phyloP scores from a whole-genome alignment of 2,329 filamentous ascomycete genomes.

The Leptographium radiaticola region DNA sequence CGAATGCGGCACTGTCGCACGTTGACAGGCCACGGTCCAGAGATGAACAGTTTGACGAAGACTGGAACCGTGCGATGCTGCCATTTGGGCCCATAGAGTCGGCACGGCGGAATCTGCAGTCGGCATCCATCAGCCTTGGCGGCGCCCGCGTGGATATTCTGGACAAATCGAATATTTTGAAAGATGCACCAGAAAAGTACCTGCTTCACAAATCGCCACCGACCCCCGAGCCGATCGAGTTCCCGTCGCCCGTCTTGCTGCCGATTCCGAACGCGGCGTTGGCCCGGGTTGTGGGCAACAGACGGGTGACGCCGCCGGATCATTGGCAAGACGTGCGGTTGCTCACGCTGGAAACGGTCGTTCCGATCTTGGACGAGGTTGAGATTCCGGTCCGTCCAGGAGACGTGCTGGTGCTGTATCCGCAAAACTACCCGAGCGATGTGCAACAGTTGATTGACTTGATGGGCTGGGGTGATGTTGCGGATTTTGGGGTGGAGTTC shows the following conservation, averaged over 20 bases:
- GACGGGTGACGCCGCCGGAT: slow-evolving; percentile 55
- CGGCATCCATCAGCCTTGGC: slow-evolving; percentile 9
- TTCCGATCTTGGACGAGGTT: slow-evolving; percentile 6
- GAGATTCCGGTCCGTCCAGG: slow-evolving; percentile 45
- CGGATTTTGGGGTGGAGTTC: slow-evolving; percentile 55
- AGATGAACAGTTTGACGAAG: slow-evolving; percentile 11
- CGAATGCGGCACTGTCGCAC: slow-evolving; percentile 14
- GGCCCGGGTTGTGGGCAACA: slow-evolving; percentile 51
- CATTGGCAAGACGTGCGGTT: slow-evolving; percentile 95
- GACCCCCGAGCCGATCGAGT: slow-evolving; percentile 3
- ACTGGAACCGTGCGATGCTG: slow-evolving; percentile 11
- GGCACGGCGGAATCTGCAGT: slow-evolving; percentile 5
- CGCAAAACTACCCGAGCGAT: slow-evolving; percentile 74
- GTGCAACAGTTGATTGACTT: slow-evolving; percentile 65
- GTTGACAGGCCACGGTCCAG: slow-evolving; percentile 10
- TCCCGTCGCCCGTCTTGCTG: slow-evolving; percentile 26
- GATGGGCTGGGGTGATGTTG: slow-evolving; percentile 65
- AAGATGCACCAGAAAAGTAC: slow-evolving; percentile 22
- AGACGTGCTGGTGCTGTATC: slow-evolving; percentile 68
- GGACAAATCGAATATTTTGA: slow-evolving; percentile 24
- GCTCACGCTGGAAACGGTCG: slow-evolving; percentile 44
- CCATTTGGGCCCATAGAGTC: slow-evolving; percentile 9
- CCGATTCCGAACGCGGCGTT: slow-evolving; percentile 43
- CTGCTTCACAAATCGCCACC: slow-evolving; percentile 10
- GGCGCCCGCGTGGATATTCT: slow-evolving; percentile 14